Conservation (phyloP, 208 protist species). For the Endotrypanum monterogeii region DNA sequence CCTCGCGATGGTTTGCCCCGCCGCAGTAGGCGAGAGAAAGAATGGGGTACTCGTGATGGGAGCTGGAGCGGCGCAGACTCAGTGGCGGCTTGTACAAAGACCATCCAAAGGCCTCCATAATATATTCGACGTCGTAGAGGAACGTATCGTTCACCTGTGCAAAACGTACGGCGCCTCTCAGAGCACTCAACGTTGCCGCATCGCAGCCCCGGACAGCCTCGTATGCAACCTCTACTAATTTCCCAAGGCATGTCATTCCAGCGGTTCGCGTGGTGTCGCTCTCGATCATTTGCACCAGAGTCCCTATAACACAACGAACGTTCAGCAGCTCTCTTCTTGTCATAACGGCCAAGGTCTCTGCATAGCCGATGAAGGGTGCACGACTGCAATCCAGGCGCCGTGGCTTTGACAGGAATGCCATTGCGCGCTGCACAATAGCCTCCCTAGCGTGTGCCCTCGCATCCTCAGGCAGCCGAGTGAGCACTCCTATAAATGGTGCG, state of each 20-base stretch:
- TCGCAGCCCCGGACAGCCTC: slow-evolving; percentile 64
- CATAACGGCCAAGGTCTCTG: slow-evolving; percentile 78
- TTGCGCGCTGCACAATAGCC: slow-evolving; percentile 73
- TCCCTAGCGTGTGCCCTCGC: slow-evolving; percentile 41
- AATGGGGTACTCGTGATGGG: slow-evolving; percentile 69
- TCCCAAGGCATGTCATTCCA: slow-evolving; percentile 84
- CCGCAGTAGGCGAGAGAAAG: slow-evolving; percentile 75
- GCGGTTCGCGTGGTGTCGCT: slow-evolving; percentile 73
- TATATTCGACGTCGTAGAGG: slow-evolving; percentile 89
- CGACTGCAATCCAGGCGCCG: slow-evolving; percentile 80
- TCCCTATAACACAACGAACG: slow-evolving; percentile 55
- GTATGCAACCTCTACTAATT: slow-evolving; percentile 81
- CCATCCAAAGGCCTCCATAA: slow-evolving; percentile 84
- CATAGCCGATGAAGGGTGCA: slow-evolving; percentile 70
- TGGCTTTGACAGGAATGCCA: slow-evolving; percentile 67
- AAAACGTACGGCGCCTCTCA: slow-evolving; percentile 51
- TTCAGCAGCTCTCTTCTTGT: slow-evolving; percentile 66
- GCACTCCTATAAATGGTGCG: slow-evolving; percentile 64
- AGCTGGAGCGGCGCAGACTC: slow-evolving; percentile 44
- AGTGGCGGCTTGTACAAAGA: slow-evolving; percentile 68
- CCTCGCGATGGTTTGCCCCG: slow-evolving; percentile 51
- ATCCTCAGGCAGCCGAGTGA: slow-evolving; percentile 58
- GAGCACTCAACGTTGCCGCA: slow-evolving; percentile 39
- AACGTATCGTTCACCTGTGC: slow-evolving; percentile 83
- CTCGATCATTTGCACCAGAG: slow-evolving; percentile 75